These are phyloP conservation scores for Colletotrichum magnum DNA, from an alignment of 2,329 filamentous ascomycete genomes.

Conservation along the genomic window DNA sequence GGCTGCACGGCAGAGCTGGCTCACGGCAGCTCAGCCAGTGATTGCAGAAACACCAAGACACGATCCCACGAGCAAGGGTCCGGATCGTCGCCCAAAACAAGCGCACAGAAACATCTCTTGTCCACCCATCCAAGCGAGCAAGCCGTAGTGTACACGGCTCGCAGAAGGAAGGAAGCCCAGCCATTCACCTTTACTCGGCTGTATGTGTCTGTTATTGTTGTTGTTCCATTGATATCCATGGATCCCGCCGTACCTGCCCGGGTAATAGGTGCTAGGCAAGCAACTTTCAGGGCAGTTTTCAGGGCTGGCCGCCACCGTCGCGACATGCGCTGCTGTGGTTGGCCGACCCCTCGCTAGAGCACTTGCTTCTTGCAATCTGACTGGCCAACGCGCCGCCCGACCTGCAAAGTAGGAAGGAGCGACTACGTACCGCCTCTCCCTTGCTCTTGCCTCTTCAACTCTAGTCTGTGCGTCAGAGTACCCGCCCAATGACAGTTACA, in stretches of 20 bases:
- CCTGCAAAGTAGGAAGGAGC: background rate
- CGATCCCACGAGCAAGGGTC: conserved; percentile 34
- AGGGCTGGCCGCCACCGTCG: background rate
- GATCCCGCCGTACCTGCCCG: too few relatives aligned
- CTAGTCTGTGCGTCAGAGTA: background rate
- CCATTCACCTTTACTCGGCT: conserved; percentile 15
- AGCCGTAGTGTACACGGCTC: background rate
- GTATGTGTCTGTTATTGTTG: background rate
- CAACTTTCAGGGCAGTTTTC: background rate
- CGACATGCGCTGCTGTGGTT: background rate
- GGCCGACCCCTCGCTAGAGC: background rate
- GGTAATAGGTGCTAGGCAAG: too few relatives aligned
- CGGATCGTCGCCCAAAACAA: conserved; percentile 30
- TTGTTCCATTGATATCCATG: too few relatives aligned
- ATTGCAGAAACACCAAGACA: conserved; percentile 33
- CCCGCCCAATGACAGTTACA: conserved; percentile 12
- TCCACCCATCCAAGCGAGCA: conserved; percentile 26
- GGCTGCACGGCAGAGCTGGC: conserved; percentile 25
- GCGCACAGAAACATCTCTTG: conserved; percentile 7
- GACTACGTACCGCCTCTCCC: conserved; percentile 26
- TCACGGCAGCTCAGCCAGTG: conserved; percentile 30
- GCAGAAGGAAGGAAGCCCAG: conserved; percentile 27
- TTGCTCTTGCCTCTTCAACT: conserved; percentile 16
- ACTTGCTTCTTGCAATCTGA: conserved; percentile 30
- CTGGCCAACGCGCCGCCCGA: conserved; percentile 22